Evolutionary conservation across 2,329 filamentous ascomycete species (phyloP).

Genomic region (Xylaria multiplex): DNA sequence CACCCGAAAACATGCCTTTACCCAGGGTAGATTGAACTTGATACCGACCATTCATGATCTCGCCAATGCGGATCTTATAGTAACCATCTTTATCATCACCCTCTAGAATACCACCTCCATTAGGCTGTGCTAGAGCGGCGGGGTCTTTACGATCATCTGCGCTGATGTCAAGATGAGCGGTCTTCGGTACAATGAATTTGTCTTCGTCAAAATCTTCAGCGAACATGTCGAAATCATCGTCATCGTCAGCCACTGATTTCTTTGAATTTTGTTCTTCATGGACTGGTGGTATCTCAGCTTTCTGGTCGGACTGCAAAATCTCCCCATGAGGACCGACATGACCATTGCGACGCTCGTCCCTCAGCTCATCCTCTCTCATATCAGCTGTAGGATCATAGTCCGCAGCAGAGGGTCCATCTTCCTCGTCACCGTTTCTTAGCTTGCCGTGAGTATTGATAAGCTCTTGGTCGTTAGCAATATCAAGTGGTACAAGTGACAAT

Average conservation of each 20-base stretch:
- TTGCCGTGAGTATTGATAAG: slow-evolving; percentile 70
- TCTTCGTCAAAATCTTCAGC: slow-evolving; percentile 79
- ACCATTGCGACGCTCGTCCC: slow-evolving; percentile 65
- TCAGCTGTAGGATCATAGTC: slow-evolving; percentile 82
- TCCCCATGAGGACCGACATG: slow-evolving; percentile 67
- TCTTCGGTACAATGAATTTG: slow-evolving; percentile 68
- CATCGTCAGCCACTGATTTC: slow-evolving; percentile 64
- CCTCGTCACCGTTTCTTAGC: slow-evolving; percentile 55
- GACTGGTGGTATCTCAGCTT: slow-evolving; percentile 46
- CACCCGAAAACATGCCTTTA: slow-evolving; percentile 95
- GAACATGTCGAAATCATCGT: slow-evolving; percentile 88
- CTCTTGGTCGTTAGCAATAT: slow-evolving; percentile 73
- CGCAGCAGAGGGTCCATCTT: slow-evolving; percentile 77
- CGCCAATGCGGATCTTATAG: slow-evolving; percentile 92
- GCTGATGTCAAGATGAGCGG: slow-evolving; percentile 51
- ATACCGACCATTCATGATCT: slow-evolving; percentile 88
- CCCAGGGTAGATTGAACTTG: slow-evolving; percentile 88
- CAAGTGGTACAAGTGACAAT: slow-evolving; percentile 67
- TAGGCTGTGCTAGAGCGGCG: slow-evolving; percentile 60
- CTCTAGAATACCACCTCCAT: slow-evolving; percentile 81
- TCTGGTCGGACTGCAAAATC: slow-evolving; percentile 56
- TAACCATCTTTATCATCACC: slow-evolving; percentile 96
- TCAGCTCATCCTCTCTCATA: slow-evolving; percentile 75
- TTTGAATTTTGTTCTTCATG: slow-evolving; percentile 52
- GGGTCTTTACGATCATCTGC: slow-evolving; percentile 59